Percentiles rank a stretch among this genome's conserved stretches.
Evolutionary conservation across 2,329 filamentous ascomycete genomes (phyloP).

Genomic region (Acrocalymma vagum): DNA sequence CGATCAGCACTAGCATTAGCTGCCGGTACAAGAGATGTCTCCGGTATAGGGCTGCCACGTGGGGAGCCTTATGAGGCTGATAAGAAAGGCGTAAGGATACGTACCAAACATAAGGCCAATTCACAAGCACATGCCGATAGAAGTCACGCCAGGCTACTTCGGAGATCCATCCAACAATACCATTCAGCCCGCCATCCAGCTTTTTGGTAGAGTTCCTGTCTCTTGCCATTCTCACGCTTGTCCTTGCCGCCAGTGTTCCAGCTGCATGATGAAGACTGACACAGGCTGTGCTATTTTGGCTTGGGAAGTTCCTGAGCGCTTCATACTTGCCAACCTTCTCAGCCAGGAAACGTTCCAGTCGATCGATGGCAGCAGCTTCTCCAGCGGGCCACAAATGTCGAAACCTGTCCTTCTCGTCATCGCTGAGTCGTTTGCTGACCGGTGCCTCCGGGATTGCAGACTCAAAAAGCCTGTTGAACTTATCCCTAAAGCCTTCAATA

Average conservation of each 20-base stretch:
- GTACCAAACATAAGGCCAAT: slow-evolving; percentile 85
- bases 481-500: slow-evolving; percentile 55
- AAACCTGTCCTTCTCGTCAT: slow-evolving; percentile 49
- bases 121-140: slow-evolving; percentile 71
- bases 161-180: slow-evolving; percentile 56
- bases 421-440: slow-evolving; percentile 65
- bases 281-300: slow-evolving; percentile 49
- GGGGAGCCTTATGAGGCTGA: slow-evolving; percentile 1
- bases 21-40: too few species aligned
- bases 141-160: slow-evolving; percentile 63
- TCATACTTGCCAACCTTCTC: slow-evolving; percentile 52
- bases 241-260: slow-evolving; percentile 56
- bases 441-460: slow-evolving; percentile 57
- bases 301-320: slow-evolving; percentile 53
- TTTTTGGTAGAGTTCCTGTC: slow-evolving; percentile 55
- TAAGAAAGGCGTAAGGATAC: slow-evolving; percentile 26
- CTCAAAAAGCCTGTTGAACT: slow-evolving; percentile 54
- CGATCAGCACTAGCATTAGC: slow-evolving; percentile 17
- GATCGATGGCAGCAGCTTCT: slow-evolving; percentile 53
- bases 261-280: slow-evolving; percentile 56
- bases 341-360: slow-evolving; percentile 55
- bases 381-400: slow-evolving; percentile 55
- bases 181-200: slow-evolving; percentile 59
- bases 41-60: too few species aligned
- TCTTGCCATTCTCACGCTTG: slow-evolving; percentile 62